Percentiles rank a stretch among this genome's conserved stretches.
phyloP scores from a whole-genome alignment of 306 rosid genomes.

The Neltuma alba region DNA sequence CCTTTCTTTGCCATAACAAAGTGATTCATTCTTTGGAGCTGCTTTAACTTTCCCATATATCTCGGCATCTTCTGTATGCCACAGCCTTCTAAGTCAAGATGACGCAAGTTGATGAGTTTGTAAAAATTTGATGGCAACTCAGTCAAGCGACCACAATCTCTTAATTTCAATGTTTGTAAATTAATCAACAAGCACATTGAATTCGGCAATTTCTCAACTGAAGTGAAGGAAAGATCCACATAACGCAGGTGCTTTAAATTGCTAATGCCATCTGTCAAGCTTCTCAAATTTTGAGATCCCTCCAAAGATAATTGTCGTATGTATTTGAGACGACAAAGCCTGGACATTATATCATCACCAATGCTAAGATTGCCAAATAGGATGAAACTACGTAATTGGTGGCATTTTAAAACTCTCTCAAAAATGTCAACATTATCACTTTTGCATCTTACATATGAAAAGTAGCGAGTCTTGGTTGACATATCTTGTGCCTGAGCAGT shows the following conservation, averaged over 20 bases:
- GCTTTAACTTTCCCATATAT: not conserved
- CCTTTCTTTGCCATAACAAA: not conserved
- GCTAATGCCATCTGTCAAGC: not conserved
- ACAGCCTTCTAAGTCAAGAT: not conserved
- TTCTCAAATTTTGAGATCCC: fast-evolving
- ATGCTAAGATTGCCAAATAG: fast-evolving
- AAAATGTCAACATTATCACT: fast-evolving
- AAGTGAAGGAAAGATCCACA: constrained; percentile 5
- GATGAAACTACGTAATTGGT: not conserved
- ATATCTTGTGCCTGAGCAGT: not conserved
- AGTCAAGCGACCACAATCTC: fast-evolving
- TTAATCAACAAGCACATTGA: not conserved
- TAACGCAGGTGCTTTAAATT: constrained; percentile 37
- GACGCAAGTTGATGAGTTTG: not conserved
- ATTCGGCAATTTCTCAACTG: not conserved
- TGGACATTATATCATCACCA: not conserved
- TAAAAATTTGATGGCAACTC: not conserved
- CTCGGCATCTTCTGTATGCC: not conserved
- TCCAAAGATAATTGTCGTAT: not conserved
- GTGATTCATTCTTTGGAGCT: not conserved
- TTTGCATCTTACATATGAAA: not conserved
- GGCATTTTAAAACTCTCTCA: not conserved
- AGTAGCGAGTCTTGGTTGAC: not conserved
- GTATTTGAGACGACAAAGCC: not conserved
- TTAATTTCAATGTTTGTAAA: not conserved